phyloP scores from a whole-genome alignment of 176 grass and related monocot genomes.

The Themeda triandra region DNA sequence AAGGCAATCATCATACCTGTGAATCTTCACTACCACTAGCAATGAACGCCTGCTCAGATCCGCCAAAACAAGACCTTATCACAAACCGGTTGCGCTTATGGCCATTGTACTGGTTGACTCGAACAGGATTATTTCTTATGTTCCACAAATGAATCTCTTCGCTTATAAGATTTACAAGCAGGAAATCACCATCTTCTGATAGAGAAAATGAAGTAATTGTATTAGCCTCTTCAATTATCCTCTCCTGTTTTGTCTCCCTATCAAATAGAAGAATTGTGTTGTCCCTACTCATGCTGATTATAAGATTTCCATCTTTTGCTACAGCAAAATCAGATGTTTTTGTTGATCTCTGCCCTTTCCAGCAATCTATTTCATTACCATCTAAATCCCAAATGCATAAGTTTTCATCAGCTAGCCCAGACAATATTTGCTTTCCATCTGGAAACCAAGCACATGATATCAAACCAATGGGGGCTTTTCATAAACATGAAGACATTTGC shows the following conservation, averaged over 20 bases:
- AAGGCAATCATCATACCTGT: conserved; percentile 44
- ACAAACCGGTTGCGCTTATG: conserved; percentile 72
- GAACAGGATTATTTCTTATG: conserved; percentile 62
- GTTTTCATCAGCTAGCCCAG: conserved; percentile 40
- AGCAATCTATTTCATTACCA: conserved; percentile 59
- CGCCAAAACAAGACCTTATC: conserved; percentile 97
- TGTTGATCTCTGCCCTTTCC: conserved; percentile 54
- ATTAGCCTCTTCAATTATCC: conserved; percentile 58
- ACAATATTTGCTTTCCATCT: conserved; percentile 62
- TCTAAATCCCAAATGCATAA: conserved; percentile 64
- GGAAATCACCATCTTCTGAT: conserved; percentile 76
- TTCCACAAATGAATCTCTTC: conserved; percentile 93
- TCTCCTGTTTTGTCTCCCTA: conserved; percentile 64
- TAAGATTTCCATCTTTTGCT: conserved; percentile 56
- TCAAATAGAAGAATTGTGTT: conserved; percentile 59
- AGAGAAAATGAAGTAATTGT: conserved; percentile 80
- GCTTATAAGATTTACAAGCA: conserved; percentile 69
- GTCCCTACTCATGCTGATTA: conserved; percentile 64
- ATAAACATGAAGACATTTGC: conserved; percentile 75
- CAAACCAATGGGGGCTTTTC: conserved; percentile 52
- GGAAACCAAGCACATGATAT: conserved; percentile 76
- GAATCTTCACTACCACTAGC: conserved; percentile 97
- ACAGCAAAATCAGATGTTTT: conserved; percentile 63
- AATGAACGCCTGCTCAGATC: conserved; percentile 80
- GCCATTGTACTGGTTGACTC: conserved; percentile 61